Conservation (phyloP, 176 grass and related monocot genomes). For the Ananas comosus region DNA sequence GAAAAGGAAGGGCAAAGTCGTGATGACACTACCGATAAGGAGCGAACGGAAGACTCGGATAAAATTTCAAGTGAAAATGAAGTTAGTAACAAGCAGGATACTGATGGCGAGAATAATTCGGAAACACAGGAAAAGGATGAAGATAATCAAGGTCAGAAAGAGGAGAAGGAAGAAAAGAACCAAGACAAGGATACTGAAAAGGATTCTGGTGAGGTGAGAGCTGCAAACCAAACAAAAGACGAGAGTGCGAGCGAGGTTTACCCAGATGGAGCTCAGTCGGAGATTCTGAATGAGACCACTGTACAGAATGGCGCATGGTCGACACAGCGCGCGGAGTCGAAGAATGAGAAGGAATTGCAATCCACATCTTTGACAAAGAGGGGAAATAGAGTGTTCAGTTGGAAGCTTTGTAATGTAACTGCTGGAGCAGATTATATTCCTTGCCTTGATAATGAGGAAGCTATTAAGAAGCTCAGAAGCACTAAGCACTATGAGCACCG, state of each 20-base stretch:
- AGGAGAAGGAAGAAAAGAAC: neutral
- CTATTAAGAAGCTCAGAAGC: constrained; percentile 49
- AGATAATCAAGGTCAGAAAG: neutral
- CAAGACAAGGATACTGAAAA: neutral
- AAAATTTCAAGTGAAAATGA: neutral
- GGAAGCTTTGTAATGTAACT: constrained; percentile 73
- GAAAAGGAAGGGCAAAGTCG: constrained; percentile 15
- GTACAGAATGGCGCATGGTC: constrained; percentile 74
- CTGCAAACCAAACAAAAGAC: constrained; percentile 4
- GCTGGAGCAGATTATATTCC: constrained; percentile 79
- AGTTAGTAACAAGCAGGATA: neutral
- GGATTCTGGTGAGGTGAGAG: neutral
- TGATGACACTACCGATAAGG: neutral
- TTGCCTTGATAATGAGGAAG: constrained; percentile 83
- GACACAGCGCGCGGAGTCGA: constrained; percentile 73
- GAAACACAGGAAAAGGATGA: neutral
- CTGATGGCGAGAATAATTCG: neutral
- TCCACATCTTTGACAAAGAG: neutral
- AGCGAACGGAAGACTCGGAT: neutral
- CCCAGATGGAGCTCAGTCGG: constrained; percentile 44
- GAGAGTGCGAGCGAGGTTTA: constrained; percentile 25
- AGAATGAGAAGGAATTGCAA: constrained; percentile 50
- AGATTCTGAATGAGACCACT: constrained; percentile 57
- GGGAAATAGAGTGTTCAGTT: constrained; percentile 8
- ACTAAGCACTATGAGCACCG: constrained; percentile 84